Evolutionary conservation across 805 yeast genomes (phyloP).

Genomic region (Wickerhamiella cacticola): DNA sequence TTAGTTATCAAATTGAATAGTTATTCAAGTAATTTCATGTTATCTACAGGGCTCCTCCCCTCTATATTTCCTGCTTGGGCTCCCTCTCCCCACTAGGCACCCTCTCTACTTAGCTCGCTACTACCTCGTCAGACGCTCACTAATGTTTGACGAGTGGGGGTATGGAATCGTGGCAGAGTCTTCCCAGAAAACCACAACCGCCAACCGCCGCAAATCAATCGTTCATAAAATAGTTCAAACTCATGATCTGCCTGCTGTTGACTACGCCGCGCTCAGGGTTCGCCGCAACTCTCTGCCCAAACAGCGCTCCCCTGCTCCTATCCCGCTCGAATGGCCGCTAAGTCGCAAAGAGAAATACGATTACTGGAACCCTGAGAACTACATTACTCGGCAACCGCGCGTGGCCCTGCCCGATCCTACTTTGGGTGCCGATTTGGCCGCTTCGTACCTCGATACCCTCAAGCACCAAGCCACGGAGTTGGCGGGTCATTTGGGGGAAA

Average conservation of each 20-base stretch:
- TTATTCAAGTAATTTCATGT: too few species aligned
- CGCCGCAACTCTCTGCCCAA: slow-evolving; percentile 12
- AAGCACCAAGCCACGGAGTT: slow-evolving; percentile 32
- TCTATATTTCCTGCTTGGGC: background rate
- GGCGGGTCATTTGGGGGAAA: slow-evolving; percentile 35
- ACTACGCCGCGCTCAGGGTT: slow-evolving; percentile 2
- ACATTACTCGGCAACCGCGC: background rate
- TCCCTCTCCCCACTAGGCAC: background rate
- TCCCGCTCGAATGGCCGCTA: background rate
- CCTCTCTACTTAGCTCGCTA: background rate
- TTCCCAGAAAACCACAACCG: background rate
- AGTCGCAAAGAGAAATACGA: background rate
- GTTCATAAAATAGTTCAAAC: slow-evolving; percentile 10
- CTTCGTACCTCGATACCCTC: background rate
- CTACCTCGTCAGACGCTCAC: background rate
- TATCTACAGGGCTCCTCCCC: too few species aligned
- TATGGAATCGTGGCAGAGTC: slow-evolving; percentile 19
- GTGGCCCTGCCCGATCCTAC: background rate
- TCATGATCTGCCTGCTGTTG: slow-evolving; percentile 1
- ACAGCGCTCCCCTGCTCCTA: background rate
- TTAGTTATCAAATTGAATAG: too few species aligned
- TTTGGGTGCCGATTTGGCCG: background rate
- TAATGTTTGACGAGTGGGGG: slow-evolving; percentile 29
- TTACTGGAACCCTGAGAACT: background rate
- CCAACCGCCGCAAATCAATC: slow-evolving; percentile 15